A percentile compares a stretch with the other conserved stretches of the same genome.
Evolutionary conservation across 2,329 filamentous ascomycete genomes (phyloP).

Genomic region (Aspergillus neotritici): DNA sequence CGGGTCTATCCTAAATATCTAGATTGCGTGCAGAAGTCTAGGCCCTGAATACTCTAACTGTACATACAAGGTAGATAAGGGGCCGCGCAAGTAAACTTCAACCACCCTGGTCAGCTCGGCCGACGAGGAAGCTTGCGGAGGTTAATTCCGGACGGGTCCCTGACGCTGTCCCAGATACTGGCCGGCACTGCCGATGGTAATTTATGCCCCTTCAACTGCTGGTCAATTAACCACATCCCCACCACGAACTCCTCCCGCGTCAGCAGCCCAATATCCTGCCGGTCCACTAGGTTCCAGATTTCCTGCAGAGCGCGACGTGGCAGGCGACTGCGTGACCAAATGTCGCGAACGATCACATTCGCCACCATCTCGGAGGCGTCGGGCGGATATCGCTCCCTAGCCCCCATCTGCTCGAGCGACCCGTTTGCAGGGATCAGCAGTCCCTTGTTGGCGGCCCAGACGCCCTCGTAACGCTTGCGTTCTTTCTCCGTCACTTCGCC

Average conservation of each 20-base stretch:
- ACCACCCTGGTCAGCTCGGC: too few relatives aligned
- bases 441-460: conserved; percentile 48
- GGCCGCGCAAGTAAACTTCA: too few relatives aligned
- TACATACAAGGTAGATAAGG: too few relatives aligned
- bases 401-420: conserved; percentile 9
- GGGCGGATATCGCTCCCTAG: conserved; percentile 17
- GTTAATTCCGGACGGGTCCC: conserved; percentile 37
- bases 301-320: conserved; percentile 35
- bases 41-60: too few relatives aligned
- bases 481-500: conserved; percentile 41
- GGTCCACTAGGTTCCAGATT: conserved; percentile 44
- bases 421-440: conserved; percentile 26
- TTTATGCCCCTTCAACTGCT: conserved; percentile 44
- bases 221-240: conserved; percentile 48
- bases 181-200: conserved; percentile 41
- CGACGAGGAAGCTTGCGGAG: conserved; percentile 4
- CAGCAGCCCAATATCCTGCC: conserved; percentile 33
- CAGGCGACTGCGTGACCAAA: conserved; percentile 45
- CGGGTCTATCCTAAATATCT: too few relatives aligned
- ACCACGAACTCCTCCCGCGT: conserved; percentile 46
- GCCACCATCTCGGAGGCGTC: conserved; percentile 36
- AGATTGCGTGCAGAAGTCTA: too few relatives aligned
- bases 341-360: conserved; percentile 44
- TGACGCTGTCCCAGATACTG: conserved; percentile 45
- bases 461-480: conserved; percentile 46